Evolutionary conservation across 768 basidiomycete genomes (phyloP), one percentile per base, ranked within the genome.

Genomic region (Tubosaeta sp.): DNA sequence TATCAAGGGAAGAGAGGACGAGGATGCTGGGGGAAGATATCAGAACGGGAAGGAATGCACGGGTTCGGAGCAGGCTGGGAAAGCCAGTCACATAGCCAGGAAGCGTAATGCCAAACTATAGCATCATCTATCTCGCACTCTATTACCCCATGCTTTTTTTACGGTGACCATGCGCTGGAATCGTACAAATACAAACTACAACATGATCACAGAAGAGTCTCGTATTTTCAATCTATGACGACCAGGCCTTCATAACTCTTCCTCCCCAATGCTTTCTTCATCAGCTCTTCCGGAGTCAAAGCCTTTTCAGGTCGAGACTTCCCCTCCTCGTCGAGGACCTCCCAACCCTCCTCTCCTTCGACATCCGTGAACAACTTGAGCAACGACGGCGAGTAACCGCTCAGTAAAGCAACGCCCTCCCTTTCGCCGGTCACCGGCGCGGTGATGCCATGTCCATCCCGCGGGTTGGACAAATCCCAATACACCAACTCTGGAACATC

Each of bases 301-400:
- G 57, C 62, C 52, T 65, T 70, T 27, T 59, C 63, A 49, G 56
- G 57, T 35, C 30, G 51, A 57, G 56, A 53, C 31, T 47, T 38
- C 19, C 53, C 62, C 43, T 56, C 59, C 36, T 65, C 65, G 13
- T 71, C 70, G 25, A 71, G 62, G 13, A 72, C 66, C 59, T 74
- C 71, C 69, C 71, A 72, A 12, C 53, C 62, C 46, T 60, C 61
- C 32, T 68, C 73, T 14, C 67, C 71, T 19, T 63, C 73, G 10
- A 76, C 79, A 11, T 77, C 81, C 77, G 88, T 79, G 58, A 89
- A 87, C 51, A 82, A 73, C 71, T 87, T 88, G 72, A 89, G 66
- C 76, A 87, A 72, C 49, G 80, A 74, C 18, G 81, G 75, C 48
- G 82, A 84, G 60, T 83, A 87, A 44, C 87, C 87, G 60, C 76